Evolutionary conservation across 148 eudicot genomes (phyloP).

Genomic region (Polygonum maritimum): DNA sequence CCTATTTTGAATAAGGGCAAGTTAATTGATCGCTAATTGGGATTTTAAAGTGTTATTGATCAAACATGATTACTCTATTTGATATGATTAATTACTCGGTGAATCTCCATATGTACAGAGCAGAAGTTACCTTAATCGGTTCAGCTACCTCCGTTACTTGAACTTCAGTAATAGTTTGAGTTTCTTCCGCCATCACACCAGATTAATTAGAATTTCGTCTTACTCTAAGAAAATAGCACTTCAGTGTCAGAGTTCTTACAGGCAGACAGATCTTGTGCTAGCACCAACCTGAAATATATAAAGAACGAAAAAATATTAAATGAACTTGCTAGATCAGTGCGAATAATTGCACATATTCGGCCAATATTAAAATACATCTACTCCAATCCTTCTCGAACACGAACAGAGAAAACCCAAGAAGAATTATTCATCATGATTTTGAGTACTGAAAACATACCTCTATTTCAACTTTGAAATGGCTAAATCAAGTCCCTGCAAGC

Average conservation of each 20-base stretch:
- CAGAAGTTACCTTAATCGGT: conserved; percentile 37
- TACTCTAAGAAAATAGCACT: neutral
- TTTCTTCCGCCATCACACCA: conserved; percentile 48
- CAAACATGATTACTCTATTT: neutral
- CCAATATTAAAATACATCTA: neutral
- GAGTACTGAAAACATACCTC: no score
- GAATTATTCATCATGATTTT: no score
- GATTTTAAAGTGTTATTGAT: neutral
- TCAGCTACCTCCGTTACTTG: conserved; percentile 37
- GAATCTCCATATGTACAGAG: neutral
- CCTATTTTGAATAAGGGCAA: neutral
- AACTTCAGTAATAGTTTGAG: conserved; percentile 36
- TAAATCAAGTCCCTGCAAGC: no score
- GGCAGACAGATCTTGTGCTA: neutral
- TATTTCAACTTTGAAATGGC: no score
- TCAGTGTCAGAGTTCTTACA: neutral
- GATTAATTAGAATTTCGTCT: neutral
- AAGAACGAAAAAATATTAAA: neutral
- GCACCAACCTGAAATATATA: conserved; percentile 1
- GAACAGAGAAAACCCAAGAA: no score
- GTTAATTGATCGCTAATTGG: neutral
- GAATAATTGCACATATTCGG: neutral
- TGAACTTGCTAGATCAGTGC: neutral
- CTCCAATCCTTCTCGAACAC: no score
- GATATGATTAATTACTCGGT: neutral